Evolutionary conservation across 2,329 filamentous ascomycete species (phyloP), one percentile per base, ranked within the genome.

Genomic region (Beauveria sp.): DNA sequence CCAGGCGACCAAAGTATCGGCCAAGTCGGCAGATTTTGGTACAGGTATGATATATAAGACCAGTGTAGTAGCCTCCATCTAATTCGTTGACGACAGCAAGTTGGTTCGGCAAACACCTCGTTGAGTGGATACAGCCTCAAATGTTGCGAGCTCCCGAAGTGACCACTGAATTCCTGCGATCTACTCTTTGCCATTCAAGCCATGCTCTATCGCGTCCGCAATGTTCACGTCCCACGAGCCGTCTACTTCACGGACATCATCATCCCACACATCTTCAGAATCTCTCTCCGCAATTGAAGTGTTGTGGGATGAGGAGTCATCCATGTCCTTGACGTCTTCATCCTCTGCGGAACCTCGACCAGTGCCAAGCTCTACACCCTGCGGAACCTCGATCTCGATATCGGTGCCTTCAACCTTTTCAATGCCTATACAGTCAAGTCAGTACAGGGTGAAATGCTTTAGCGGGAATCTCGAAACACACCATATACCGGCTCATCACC

Each of bases 361-460:
- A 28, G 26, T 10, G 34, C 26, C 49, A 34, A 52, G 30, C n/a
- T 52, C 28, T 20, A 52, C 49, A 9, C 30, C 30, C 18, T 52
- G 9, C 28, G 49, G 49, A 18, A 52, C 9, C 28, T 52, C 49
- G 3, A 52, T 38, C 49, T 52, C 49, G n/a, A 52, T 22, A 28
- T 63, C 57, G 56, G 66, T 60, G 63, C 66, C 54, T 70, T 69
- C 63, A 64, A 66, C 68, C 67, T 67, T 65, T 43, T 63, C 56
- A 22, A 61, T 55, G 22, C 22, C 46, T 49, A 2, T 1, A 24
- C 22, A 24, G 22, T 26, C 7, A 26, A 8, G 24, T 49, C n/a
- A 49, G 22, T 46, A 46, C 5, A 20, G 43, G 9, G 2, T 46
- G 4, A 14, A 6, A 46, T 16, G 14, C 12, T 46, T 12, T 2